Base-by-base conservation (phyloP, 2,329 filamentous ascomycete species). In the Colletotrichum destructivum region DNA sequence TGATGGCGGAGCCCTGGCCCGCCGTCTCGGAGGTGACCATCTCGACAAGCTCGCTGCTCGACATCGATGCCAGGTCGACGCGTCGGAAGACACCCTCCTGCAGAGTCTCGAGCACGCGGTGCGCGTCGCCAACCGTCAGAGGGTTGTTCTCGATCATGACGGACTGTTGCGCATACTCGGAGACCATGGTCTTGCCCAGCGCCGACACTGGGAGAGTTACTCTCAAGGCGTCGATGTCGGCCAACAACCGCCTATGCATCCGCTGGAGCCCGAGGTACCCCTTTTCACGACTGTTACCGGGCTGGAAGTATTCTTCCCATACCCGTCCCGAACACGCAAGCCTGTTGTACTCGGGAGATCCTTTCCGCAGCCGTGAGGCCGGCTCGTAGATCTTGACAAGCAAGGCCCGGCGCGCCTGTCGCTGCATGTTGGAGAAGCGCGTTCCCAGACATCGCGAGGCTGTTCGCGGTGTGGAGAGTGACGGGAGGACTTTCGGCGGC, bases 231-330 rank as follows among this genome's bases (percentile, higher is more conserved):
- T 75, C 74, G 46, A 74, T 71, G 35, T 73, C 56, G 5, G n/a
- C 38, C 4, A 75, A 59, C n/a, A 66, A 9, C 16, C 47, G 9
- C 26, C 44, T 40, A 11, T 57, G 31, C 16, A 54, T n/a, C 44
- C 26, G 31, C 40, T 73, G 61, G 26, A 73, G 12, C 16, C 47
- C 54, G 35, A 69, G 23, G 16, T 64, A 63, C 2, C 65, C 66
- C 35, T 44, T 64, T 16, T 54, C n/a, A 26, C 21, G 49, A 51
- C 54, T 61, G 47, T 75, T 66, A 40, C 46, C 55, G 56, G 75
- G 76, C 26, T 69, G 63, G 61, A 75, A 75, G 54, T 74, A 73
- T 35, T 76, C 69, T 66, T 78, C 75, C 75, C 75, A 77, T 23
- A 75, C 62, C 40, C 55, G 74, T 31, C 76, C 74, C 18, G 76